phyloP scores from a whole-genome alignment of 257 asterid species.

The Solanum infundibuliforme region DNA sequence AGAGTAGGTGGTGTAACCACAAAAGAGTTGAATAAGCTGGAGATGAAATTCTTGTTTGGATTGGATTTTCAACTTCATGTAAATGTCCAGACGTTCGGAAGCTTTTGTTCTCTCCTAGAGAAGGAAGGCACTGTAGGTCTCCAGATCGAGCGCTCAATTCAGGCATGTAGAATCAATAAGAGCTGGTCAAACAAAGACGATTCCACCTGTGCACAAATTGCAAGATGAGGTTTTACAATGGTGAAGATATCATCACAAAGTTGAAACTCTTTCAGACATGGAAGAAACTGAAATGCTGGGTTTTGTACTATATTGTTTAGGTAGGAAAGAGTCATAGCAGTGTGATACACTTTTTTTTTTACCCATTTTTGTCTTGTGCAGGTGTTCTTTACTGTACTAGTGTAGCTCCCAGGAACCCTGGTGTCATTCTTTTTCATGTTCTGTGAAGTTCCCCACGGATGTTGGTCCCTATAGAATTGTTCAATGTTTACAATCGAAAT shows the following conservation, averaged over 20 bases:
- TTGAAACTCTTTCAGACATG: background rate
- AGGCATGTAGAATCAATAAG: slow-evolving; percentile 45
- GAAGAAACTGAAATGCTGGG: background rate
- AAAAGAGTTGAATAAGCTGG: slow-evolving; percentile 71
- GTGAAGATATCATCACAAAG: background rate
- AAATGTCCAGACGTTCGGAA: slow-evolving; percentile 42
- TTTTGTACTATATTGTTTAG: background rate
- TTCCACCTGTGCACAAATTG: slow-evolving; percentile 30
- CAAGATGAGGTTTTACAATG: slow-evolving; percentile 27
- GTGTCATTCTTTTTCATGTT: background rate
- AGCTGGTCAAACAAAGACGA: slow-evolving; percentile 67
- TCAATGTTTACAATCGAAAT: background rate
- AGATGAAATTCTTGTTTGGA: slow-evolving; percentile 63
- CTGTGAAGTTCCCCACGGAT: background rate
- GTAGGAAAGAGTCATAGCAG: background rate
- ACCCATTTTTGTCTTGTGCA: background rate
- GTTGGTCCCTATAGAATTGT: background rate
- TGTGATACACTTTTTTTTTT: background rate
- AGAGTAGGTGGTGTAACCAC: slow-evolving; percentile 88
- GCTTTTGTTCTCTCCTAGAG: slow-evolving; percentile 51
- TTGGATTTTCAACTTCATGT: slow-evolving; percentile 66
- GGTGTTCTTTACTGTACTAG: background rate
- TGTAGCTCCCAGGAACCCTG: background rate
- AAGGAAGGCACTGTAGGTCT: slow-evolving; percentile 30
- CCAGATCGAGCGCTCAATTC: slow-evolving; percentile 45